Evolutionary conservation across 2,329 filamentous ascomycete genomes (phyloP), one percentile per base, ranked within the genome.

Genomic region (Myotisia sp.): DNA sequence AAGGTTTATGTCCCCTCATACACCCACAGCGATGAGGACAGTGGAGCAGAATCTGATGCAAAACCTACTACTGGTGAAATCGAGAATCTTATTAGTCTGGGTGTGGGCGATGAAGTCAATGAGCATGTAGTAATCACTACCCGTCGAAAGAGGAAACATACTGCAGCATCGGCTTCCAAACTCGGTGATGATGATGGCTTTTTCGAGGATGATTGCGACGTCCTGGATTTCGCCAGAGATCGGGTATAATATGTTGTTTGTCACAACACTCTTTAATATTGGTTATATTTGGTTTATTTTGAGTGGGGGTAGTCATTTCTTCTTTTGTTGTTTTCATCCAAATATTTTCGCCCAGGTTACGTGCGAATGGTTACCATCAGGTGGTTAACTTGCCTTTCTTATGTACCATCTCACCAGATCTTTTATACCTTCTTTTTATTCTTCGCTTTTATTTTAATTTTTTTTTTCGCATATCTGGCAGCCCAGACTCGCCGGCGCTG

Each of bases 131-230:
- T 92, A 27, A 76, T 87, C 12, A 92, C 81, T 10, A 87, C 83
- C 2, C 69, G 83, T 40, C 68, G 80, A 34, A 72, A 81, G 39
- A 71, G 72, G 47, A 33, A 44, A 44, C 7, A 29, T 46, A 29
- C 33, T 42, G 21, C 51, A 31, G 62, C 64, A 24, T 64, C 68
- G 34, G 48, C 54, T 38, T 50, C 50, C 24, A 53, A 59, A 23
- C 54, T 59, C 10, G 62, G 39, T 13, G 55, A 52, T 29, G 53
- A 59, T 7, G 79, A 82, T 37, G 71, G 73, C 35, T 92, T 92
- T 56, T 92, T 92, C 48, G 85, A 93, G 58, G 83, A 93, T 52
- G 85, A 92, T 51, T 90, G 82, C 46, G 84, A 92, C 54, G 80
- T 93, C 37, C 68, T 92, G 42, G 84, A 92, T 59, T 92, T 90